Conservation (phyloP, 306 rosid genomes). For the Arachis hypogaea region DNA sequence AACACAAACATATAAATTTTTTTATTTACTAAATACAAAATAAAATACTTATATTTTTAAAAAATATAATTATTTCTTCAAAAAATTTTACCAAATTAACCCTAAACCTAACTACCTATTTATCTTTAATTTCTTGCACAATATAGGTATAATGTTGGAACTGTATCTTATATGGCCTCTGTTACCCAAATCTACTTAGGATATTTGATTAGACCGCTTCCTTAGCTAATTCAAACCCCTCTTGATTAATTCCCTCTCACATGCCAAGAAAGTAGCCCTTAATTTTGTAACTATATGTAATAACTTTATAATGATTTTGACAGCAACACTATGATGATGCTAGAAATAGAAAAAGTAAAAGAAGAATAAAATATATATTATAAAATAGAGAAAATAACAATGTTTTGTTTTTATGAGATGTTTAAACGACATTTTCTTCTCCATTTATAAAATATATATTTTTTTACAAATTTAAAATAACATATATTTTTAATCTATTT, state of each 20-base stretch:
- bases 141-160: conserved; percentile 38
- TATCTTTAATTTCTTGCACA: neutral
- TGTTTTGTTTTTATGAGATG: too few relatives aligned
- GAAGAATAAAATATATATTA: neutral
- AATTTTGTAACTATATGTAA: conserved; percentile 24
- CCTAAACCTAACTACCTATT: too few relatives aligned
- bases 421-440: too few relatives aligned
- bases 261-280: conserved; percentile 21
- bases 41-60: too few relatives aligned
- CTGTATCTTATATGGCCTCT: conserved; percentile 29
- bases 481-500: too few relatives aligned
- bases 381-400: too few relatives aligned
- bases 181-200: conserved; percentile 42
- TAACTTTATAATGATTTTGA: conserved; percentile 18
- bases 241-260: conserved; percentile 28
- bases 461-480: too few relatives aligned
- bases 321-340: neutral
- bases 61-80: too few relatives aligned
- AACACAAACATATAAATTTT: too few relatives aligned
- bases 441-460: too few relatives aligned
- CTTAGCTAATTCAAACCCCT: conserved; percentile 19
- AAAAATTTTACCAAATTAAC: too few relatives aligned
- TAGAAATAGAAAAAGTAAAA: conserved; percentile 11
- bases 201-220: conserved; percentile 43
- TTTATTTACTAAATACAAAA: too few relatives aligned